phyloP scores from a whole-genome alignment of 2,329 filamentous ascomycete species.

The Endocalyx cinctus region DNA sequence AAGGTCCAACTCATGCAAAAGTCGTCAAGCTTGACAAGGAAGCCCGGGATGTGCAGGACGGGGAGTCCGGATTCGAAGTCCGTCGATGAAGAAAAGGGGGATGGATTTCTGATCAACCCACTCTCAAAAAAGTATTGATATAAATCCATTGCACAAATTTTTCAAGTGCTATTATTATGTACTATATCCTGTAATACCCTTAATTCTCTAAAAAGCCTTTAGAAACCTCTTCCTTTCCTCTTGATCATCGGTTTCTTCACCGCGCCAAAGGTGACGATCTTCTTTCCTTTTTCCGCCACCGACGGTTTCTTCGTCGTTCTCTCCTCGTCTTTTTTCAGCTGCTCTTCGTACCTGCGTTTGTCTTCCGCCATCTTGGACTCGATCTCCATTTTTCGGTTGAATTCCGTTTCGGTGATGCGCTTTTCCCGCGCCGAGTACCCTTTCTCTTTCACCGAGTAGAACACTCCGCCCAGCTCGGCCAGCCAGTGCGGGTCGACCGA shows the following conservation, averaged over 20 bases:
- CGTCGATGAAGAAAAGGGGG: conserved; percentile 26
- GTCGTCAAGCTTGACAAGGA: conserved; percentile 72
- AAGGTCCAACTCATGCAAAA: conserved; percentile 66
- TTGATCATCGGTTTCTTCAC: conserved; percentile 58
- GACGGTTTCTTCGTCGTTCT: conserved; percentile 39
- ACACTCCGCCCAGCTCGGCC: conserved; percentile 91
- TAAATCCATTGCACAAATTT: too few relatives aligned
- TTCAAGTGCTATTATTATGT: too few relatives aligned
- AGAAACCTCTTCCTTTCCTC: conserved; percentile 51
- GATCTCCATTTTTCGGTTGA: conserved; percentile 89
- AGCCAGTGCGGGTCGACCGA: conserved; percentile 96
- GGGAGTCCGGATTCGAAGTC: conserved; percentile 63
- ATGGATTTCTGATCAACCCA: neutral
- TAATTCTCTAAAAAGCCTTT: conserved; percentile 8
- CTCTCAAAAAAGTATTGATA: conserved; percentile 2
- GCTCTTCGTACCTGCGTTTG: conserved; percentile 62
- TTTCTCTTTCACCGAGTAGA: conserved; percentile 97
- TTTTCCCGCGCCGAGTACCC: conserved; percentile 86
- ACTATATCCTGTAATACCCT: too few relatives aligned
- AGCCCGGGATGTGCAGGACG: conserved; percentile 59
- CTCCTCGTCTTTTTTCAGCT: conserved; percentile 46
- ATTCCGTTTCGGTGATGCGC: conserved; percentile 83
- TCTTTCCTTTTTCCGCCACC: conserved; percentile 40
- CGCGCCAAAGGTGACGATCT: conserved; percentile 56
- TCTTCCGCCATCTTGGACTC: conserved; percentile 89